Conservation (phyloP, 495 filamentous ascomycete species). For the Penicillium soppii region DNA sequence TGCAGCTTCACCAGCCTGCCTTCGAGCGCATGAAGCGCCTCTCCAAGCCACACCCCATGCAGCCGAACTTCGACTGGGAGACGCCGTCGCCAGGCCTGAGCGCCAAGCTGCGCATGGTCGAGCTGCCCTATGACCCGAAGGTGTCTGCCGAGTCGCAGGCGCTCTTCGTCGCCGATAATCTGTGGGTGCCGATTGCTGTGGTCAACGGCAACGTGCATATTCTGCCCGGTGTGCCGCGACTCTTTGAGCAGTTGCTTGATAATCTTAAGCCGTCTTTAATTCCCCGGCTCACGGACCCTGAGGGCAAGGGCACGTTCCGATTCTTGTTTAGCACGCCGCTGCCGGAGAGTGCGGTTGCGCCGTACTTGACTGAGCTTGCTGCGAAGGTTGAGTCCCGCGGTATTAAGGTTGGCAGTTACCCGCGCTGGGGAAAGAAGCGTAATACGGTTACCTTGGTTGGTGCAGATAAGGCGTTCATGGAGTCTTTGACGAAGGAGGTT, state of each 20-base stretch:
- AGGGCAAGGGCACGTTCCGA: constrained; percentile 73
- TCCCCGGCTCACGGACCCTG: constrained; percentile 70
- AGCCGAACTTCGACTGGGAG: constrained; percentile 83
- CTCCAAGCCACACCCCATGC: constrained; percentile 66
- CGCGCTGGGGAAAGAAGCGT: constrained; percentile 79
- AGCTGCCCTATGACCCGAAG: constrained; percentile 71
- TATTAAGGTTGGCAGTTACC: constrained; percentile 96
- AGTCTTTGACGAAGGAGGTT: constrained; percentile 59
- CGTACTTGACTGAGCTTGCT: constrained; percentile 77
- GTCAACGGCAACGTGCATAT: constrained; percentile 94
- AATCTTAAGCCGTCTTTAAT: constrained; percentile 68
- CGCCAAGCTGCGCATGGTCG: constrained; percentile 86
- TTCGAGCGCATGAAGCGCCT: constrained; percentile 80
- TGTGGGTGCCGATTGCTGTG: constrained; percentile 87
- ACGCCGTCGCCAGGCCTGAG: constrained; percentile 71
- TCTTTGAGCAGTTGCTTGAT: constrained; percentile 78
- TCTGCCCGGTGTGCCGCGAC: constrained; percentile 80
- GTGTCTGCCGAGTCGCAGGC: constrained; percentile 61
- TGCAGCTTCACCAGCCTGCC: constrained; percentile 73
- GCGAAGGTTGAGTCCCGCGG: constrained; percentile 65
- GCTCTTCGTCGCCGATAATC: constrained; percentile 71
- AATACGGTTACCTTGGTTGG: constrained; percentile 95
- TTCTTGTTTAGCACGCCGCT: constrained; percentile 84
- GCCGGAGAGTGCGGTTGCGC: constrained; percentile 79
- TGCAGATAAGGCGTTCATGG: constrained; percentile 60